These are phyloP conservation scores for Zymoseptoria crescenta DNA, from an alignment of 2,329 filamentous ascomycete genomes.

Conservation along the genomic window DNA sequence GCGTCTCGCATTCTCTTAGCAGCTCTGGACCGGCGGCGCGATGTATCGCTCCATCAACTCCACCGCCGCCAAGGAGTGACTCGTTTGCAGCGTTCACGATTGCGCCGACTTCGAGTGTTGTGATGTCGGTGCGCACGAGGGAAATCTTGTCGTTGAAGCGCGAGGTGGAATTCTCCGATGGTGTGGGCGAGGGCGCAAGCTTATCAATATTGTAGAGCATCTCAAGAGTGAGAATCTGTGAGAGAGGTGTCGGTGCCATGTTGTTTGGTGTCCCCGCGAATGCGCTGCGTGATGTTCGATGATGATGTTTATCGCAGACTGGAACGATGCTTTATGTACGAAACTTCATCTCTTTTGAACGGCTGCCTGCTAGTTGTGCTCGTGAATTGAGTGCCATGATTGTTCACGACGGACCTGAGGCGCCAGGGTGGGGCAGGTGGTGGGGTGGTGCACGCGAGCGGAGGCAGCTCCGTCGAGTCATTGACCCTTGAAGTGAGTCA, in stretches of 20 bases:
- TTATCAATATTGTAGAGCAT: slow-evolving; percentile 56
- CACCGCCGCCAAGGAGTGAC: slow-evolving; percentile 74
- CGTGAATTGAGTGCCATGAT: background rate
- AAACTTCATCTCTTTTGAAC: background rate
- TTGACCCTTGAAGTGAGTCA: background rate
- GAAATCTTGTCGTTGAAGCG: slow-evolving; percentile 62
- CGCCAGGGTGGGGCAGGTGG: background rate
- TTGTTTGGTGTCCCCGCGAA: background rate
- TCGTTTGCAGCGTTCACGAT: slow-evolving; percentile 92
- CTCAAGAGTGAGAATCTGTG: slow-evolving; percentile 55
- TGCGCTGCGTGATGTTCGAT: background rate
- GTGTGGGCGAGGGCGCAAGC: slow-evolving; percentile 31
- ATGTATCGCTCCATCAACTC: slow-evolving; percentile 73
- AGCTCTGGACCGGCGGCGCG: slow-evolving; percentile 65
- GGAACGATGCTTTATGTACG: background rate
- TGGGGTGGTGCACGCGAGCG: background rate
- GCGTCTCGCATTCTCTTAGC: slow-evolving; percentile 59
- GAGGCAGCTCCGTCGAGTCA: background rate
- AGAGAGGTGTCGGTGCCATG: slow-evolving; percentile 31
- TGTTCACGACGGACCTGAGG: background rate
- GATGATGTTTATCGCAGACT: background rate
- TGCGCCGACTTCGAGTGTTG: slow-evolving; percentile 64
- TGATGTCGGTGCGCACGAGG: slow-evolving; percentile 72
- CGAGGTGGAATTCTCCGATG: slow-evolving; percentile 37
- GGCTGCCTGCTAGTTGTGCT: background rate